Conservation (phyloP, 148 eudicot genomes). For the Linanthus parryae region DNA sequence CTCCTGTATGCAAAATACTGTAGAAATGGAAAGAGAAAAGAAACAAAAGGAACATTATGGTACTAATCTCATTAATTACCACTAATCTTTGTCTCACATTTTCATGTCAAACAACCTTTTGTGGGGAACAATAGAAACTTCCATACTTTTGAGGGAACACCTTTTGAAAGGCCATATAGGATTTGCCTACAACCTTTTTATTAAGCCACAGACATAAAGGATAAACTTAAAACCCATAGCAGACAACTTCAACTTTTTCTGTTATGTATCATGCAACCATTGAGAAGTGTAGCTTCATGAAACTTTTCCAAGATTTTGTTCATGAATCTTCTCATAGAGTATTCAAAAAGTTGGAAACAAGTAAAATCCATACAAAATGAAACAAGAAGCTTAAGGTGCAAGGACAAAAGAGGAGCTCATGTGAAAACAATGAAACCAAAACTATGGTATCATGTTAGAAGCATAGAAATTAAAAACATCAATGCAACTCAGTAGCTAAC, state of each 20-base stretch:
- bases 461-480: too few relatives aligned
- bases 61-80: background rate
- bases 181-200: background rate
- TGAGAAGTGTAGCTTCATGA: background rate
- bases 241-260: slow-evolving; percentile 5
- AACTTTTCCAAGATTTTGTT: slow-evolving; percentile 1
- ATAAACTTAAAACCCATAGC: slow-evolving; percentile 5
- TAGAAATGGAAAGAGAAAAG: slow-evolving; percentile 13
- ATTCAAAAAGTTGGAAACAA: too few relatives aligned
- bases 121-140: slow-evolving; percentile 17
- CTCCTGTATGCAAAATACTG: slow-evolving; percentile 91
- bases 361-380: too few relatives aligned
- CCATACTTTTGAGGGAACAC: slow-evolving; percentile 16
- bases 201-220: background rate
- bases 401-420: too few relatives aligned
- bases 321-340: slow-evolving; percentile 1
- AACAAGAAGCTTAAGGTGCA: too few relatives aligned
- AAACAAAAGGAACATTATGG: background rate
- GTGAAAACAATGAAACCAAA: too few relatives aligned
- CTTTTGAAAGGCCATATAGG: background rate
- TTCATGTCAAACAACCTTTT: slow-evolving; percentile 13
- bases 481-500: too few relatives aligned
- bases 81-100: slow-evolving; percentile 24
- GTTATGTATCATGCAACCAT: background rate
- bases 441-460: too few relatives aligned